Evolutionary conservation across 2,329 filamentous ascomycete genomes (phyloP).

Genomic region (Ramichloridium luteum): DNA sequence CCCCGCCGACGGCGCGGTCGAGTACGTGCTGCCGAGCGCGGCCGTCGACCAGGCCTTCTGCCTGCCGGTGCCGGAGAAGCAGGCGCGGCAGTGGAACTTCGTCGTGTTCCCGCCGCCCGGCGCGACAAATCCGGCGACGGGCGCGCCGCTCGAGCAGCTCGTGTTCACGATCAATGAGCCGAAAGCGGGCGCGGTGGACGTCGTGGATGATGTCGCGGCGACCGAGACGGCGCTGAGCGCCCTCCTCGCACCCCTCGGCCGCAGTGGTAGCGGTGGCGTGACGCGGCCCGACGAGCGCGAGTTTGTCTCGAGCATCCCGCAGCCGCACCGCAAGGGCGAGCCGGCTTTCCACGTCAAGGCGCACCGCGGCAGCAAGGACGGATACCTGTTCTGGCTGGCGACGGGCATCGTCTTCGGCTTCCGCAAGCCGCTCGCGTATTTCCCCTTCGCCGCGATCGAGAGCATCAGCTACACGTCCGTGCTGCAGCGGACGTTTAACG

Average conservation of each 20-base stretch:
- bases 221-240: slow-evolving; percentile 37
- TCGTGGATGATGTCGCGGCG: slow-evolving; percentile 31
- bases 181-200: slow-evolving; percentile 9
- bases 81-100: slow-evolving; percentile 51
- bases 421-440: slow-evolving; percentile 53
- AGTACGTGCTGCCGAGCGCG: slow-evolving; percentile 37
- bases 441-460: slow-evolving; percentile 47
- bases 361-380: slow-evolving; percentile 53
- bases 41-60: slow-evolving; percentile 47
- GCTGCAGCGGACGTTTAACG: slow-evolving; percentile 53
- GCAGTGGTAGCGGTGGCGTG: no score
- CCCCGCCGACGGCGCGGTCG: slow-evolving; percentile 17
- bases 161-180: slow-evolving; percentile 50
- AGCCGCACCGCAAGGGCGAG: slow-evolving; percentile 50
- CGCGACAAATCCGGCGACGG: slow-evolving; percentile 27
- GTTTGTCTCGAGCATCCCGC: slow-evolving; percentile 47
- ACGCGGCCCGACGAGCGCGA: slow-evolving; percentile 43
- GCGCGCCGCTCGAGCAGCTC: slow-evolving; percentile 39
- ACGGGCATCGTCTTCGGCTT: slow-evolving; percentile 52
- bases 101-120: slow-evolving; percentile 44
- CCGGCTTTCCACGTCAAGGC: slow-evolving; percentile 53
- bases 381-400: slow-evolving; percentile 51
- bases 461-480: slow-evolving; percentile 52
- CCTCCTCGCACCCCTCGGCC: slow-evolving; percentile 34
- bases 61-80: slow-evolving; percentile 52